Evolutionary conservation across 352 stramenopile species (phyloP), one percentile per base, ranked within the genome.

Genomic region (Phytophthora brassicae): DNA sequence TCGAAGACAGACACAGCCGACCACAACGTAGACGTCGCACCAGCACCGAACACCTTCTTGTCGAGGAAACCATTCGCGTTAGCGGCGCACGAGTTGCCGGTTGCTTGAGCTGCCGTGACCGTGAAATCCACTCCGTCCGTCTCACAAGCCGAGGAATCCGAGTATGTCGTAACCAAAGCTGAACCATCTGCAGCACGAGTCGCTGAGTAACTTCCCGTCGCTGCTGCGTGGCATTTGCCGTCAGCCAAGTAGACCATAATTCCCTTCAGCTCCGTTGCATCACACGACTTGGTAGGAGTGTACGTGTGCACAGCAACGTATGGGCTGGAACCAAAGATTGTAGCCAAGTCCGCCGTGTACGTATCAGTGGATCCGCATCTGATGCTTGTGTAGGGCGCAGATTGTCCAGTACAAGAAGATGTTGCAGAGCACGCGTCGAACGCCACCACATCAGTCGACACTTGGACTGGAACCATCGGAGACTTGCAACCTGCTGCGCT

Each of bases 181-280:
- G 31, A 39, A 8, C 29, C 31, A 29, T 48, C 39, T 9, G 38
- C 28, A 28, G 19, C n/a, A 49, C 24, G 4, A 28, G 45, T 52
- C 5, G 47, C 38, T 11, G 16, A 23, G 31, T 57, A 64, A 17
- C 56, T 57, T 29, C 26, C 9, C 2, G 35, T 13, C 1, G 22
- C 36, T 2, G 50, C 48, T 28, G 33, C 35, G 51, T 67, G 51
- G n/a, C 59, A 68, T 23, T 49, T 50, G 8, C 59, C 59, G 7
- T 67, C 59, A 1, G 59, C 59, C 11, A 62, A 9, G 33, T 68
- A 68, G 9, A 42, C 31, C 13, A 29, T 52, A 3, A 62, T 45
- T 3, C 14, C 14, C 8, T 26, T 28, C 20, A 67, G 4, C 11
- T 46, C 2, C 6, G 41, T 16, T 16, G 39, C 22, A 39, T 29